A percentile compares a stretch with the other conserved stretches of the same genome.
phyloP scores from a whole-genome alignment of 805 yeast species.

The Kazachstania psychrophila region DNA sequence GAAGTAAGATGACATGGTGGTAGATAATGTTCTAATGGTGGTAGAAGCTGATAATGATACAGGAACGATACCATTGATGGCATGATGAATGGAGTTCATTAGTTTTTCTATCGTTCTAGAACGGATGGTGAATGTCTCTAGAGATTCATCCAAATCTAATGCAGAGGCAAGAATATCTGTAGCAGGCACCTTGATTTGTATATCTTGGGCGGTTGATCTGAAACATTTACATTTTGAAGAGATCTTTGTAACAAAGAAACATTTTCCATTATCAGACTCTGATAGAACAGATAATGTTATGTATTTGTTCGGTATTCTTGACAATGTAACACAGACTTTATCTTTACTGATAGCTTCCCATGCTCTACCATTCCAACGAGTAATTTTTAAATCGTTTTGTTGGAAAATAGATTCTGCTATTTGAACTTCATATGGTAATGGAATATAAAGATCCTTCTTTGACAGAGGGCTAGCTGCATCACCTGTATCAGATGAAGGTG shows the following conservation, averaged over 20 bases:
- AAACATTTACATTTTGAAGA: slow-evolving; percentile 16
- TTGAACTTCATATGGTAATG: neutral
- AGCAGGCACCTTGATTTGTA: slow-evolving; percentile 20
- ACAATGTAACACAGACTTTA: slow-evolving; percentile 6
- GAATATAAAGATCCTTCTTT: neutral
- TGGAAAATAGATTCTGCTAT: slow-evolving; percentile 1
- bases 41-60: slow-evolving; percentile 15
- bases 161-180: slow-evolving; percentile 8
- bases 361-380: slow-evolving; percentile 19
- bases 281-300: slow-evolving; percentile 9
- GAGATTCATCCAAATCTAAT: slow-evolving; percentile 5
- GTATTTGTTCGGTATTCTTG: slow-evolving; percentile 5
- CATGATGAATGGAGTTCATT: slow-evolving; percentile 15
- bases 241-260: slow-evolving; percentile 13
- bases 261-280: slow-evolving; percentile 5
- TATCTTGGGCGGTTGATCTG: slow-evolving; percentile 27
- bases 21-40: slow-evolving; percentile 21
- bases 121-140: slow-evolving; percentile 18
- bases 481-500: neutral
- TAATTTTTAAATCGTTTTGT: slow-evolving; percentile 11
- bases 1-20: slow-evolving; percentile 16
- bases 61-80: slow-evolving; percentile 14
- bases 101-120: slow-evolving; percentile 15
- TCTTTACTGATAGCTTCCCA: slow-evolving; percentile 17
- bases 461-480: neutral